These are phyloP conservation scores for Nepenthes gracilis DNA, from an alignment of 148 eudicot species.

Conservation along the genomic window DNA sequence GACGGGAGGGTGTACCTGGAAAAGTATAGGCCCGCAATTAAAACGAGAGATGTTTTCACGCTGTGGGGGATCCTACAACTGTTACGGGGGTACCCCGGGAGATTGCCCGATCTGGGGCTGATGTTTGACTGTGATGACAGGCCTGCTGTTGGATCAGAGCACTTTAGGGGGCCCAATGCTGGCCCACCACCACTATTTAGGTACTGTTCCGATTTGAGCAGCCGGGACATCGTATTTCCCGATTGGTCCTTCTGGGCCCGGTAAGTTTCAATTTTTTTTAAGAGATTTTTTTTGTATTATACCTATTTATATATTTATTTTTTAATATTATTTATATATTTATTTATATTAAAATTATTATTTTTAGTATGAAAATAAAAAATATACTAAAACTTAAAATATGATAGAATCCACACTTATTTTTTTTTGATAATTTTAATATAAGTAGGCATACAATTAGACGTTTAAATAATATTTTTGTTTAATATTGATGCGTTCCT, in stretches of 20 bases:
- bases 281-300: too few species aligned
- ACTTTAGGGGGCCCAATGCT: constrained; percentile 15
- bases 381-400: too few species aligned
- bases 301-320: too few species aligned
- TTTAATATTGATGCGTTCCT: too few species aligned
- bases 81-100: constrained; percentile 70
- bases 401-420: too few species aligned
- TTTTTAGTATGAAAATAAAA: too few species aligned
- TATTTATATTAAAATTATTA: too few species aligned
- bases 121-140: constrained; percentile 63
- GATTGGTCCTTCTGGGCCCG: constrained; percentile 98
- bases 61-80: constrained; percentile 72
- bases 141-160: constrained; percentile 26
- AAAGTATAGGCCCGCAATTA: constrained; percentile 35
- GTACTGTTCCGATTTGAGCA: constrained; percentile 48
- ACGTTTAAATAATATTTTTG: too few species aligned
- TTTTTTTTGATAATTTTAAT: too few species aligned
- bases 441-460: too few species aligned
- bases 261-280: constrained; percentile 19
- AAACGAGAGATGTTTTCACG: constrained; percentile 58
- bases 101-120: constrained; percentile 62
- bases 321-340: too few species aligned
- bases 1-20: constrained; percentile 59
- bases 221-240: constrained; percentile 71
- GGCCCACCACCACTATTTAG: constrained; percentile 64